Conservation (phyloP, 306 rosid genomes). For the Medicago truncatula region MtrunA17r5.0-ANR NC_053042.1:51362001-51362500, state of each 20-base stretch:
- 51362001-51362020: slow-evolving; percentile 38
- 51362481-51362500: too few species aligned
- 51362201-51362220: not conserved
- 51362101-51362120: not conserved
- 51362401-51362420: too few species aligned
- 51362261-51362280: not conserved
- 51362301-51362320: not conserved
- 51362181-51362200: not conserved
- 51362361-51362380: too few species aligned
- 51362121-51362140: slow-evolving; percentile 1
- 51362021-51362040: not conserved
- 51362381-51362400: too few species aligned
- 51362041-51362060: not conserved
- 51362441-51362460: too few species aligned
- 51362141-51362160: not conserved
- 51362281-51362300: not conserved
- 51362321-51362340: too few species aligned
- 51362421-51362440: too few species aligned
- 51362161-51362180: not conserved
- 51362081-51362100: slow-evolving; percentile 23
- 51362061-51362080: slow-evolving; percentile 22
- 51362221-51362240: not conserved
- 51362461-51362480: too few species aligned
- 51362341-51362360: too few species aligned
- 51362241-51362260: not conserved